Evolutionary conservation across 2,329 filamentous ascomycete species (phyloP), one percentile per base, ranked within the genome.

Genomic region (Beauveria medogensis): DNA sequence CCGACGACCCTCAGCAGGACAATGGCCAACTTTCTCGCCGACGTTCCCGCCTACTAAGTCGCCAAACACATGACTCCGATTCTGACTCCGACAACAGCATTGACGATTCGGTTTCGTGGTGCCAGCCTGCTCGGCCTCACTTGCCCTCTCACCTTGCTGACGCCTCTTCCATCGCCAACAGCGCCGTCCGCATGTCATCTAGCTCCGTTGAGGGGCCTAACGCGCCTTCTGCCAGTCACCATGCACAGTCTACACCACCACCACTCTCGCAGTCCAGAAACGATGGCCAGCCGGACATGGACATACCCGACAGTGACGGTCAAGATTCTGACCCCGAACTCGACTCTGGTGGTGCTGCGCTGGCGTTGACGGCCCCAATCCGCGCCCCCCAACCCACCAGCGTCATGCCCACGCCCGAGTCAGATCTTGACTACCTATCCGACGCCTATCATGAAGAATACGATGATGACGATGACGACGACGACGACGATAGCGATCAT

Each of bases 231-330:
- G 20, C 58, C 22, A 48, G 41, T 22, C 48, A 30, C 22, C 43
- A 20, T 44, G 41, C 20, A 8, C 50, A 14, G 20, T 34, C 34
- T 16, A 5, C 37, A 24, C 22, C 22, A 22, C 24, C 3, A 9
- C 43, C 16, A 22, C 22, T 41, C 3, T 43, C 43, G 3, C 43
- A 34, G 1, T 44, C 43, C 5, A 22, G 22, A 48, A 41, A 61
- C 46, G 63, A 62, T 64, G 64, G 68, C 59, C 67, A 67, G 57
- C 50, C 63, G 46, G 64, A 65, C 47, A 61, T 69, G 41, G 54
- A 63, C 34, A 44, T 55, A 44, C 40, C 40, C 34, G 48, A 59
- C 22, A 55, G 28, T 16, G 60, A 48, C 34, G 30, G 5, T 16
- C 37, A 41, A 40, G 58, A 46, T 3, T 55, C 51, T 6, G 58